Conservation (phyloP, 2,329 filamentous ascomycete genomes). For the Aspergillus uvarum region DNA sequence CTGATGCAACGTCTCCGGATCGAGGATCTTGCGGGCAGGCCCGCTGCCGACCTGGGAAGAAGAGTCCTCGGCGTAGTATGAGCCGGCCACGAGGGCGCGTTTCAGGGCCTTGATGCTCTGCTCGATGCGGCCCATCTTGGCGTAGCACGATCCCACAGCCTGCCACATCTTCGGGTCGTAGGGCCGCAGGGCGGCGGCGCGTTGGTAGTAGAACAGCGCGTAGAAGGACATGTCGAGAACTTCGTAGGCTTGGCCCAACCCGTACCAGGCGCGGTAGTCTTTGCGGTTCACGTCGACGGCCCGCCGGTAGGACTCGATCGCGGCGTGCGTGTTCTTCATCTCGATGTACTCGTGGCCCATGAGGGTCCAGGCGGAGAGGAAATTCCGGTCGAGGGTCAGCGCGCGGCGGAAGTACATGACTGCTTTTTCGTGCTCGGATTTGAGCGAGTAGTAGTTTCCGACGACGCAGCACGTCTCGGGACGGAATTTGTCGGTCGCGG, state of each 20-base stretch:
- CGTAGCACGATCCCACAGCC: constrained; percentile 86
- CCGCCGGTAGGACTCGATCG: constrained; percentile 92
- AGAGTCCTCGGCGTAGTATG: constrained; percentile 63
- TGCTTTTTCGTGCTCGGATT: constrained; percentile 95
- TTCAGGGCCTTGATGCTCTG: constrained; percentile 96
- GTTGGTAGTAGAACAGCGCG: constrained; percentile 95
- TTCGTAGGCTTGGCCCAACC: constrained; percentile 93
- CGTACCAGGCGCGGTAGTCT: constrained; percentile 98
- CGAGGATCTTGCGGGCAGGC: constrained; percentile 60
- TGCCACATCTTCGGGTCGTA: constrained; percentile 99
- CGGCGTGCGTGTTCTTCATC: constrained; percentile 96
- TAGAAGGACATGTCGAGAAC: constrained; percentile 98
- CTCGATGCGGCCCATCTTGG: constrained; percentile 81
- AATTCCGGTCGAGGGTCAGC: constrained; percentile 82
- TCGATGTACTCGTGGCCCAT: constrained; percentile 99
- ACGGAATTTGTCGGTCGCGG: constrained; percentile 89
- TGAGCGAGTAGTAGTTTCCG: constrained; percentile 93
- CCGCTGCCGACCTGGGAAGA: constrained; percentile 23
- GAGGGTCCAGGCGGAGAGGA: constrained; percentile 92
- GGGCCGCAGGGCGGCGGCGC: constrained; percentile 85
- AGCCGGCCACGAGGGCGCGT: constrained; percentile 82
- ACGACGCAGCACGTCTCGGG: constrained; percentile 96
- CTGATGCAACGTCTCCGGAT: constrained; percentile 85
- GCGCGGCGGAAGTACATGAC: constrained; percentile 97
- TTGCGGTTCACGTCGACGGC: constrained; percentile 94